Evolutionary conservation across 768 basidiomycete genomes (phyloP), one percentile per base, ranked within the genome.

Genomic region (Termitomyces eurrhizus): DNA sequence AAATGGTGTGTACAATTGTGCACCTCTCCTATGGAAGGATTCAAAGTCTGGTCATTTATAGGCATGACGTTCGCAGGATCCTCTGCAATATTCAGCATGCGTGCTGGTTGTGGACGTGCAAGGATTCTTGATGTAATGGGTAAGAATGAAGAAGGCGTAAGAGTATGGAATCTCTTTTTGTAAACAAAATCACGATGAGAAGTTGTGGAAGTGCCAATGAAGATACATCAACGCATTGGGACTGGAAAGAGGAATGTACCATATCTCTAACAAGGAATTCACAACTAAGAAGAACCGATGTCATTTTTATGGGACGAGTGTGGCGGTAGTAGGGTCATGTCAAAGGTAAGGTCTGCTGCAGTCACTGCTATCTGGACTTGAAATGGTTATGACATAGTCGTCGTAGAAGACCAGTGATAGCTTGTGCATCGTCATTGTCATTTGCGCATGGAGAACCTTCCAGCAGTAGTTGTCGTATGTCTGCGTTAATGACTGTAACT

Each of bases 1-100:
- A 72, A 85, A 87, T 63, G 93, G 95, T 90, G 68, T 58, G 84
- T 29, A 24, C 36, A 21, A 21, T 18, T 49, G 33, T 45, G 13
- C 13, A n/a, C 49, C 52, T 24, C 54, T 41, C 44, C 9, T 42
- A 26, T 14, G 12, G 11, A 45, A 4, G 32, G 14, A 26, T 29
- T 41, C 35, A 35, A 13, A 35, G 1, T 18, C 59, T 42, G 58
- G 37, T 56, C 32, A 9, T 16, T 2, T 60, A 21, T 57, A 95
- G 93, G 86, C 2, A 79, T 74, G 39, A 83, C 70, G 1, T 96
- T 95, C 72, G 87, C 87, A 1, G 94, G 94, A 11, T 83, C 88
- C 7, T 95, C 93, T 11, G 80, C 85, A 0, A 74, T 89, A 37
- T 85, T 86, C 65, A 78, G 77, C 51, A 77, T 90, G 75, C 72